phyloP scores from a whole-genome alignment of 2,329 filamentous ascomycete species.

The Pseudofabraea citricarpa region DNA sequence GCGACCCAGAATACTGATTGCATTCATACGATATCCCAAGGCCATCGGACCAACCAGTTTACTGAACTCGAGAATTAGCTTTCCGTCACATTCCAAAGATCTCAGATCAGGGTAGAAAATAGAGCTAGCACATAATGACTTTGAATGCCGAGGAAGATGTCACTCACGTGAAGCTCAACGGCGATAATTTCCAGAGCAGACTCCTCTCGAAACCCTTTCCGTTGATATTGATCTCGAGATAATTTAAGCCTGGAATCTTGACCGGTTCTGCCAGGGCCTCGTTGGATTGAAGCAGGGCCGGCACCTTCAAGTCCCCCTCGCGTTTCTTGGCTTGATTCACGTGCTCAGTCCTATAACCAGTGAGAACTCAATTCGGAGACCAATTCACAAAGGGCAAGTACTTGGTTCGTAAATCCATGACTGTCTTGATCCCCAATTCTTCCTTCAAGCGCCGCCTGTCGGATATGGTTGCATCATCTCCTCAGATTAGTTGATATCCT shows the following conservation, averaged over 20 bases:
- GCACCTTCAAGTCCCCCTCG: conserved; percentile 38
- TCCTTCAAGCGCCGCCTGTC: conserved; percentile 58
- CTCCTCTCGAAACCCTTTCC: conserved; percentile 63
- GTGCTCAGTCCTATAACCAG: conserved; percentile 61
- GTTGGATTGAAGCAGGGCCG: conserved; percentile 43
- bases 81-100: too few species aligned
- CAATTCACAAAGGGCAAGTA: conserved; percentile 30
- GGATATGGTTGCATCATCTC: conserved; percentile 64
- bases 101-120: too few species aligned
- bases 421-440: conserved; percentile 60
- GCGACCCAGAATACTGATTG: conserved; percentile 63
- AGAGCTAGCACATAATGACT: conserved; percentile 1
- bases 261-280: conserved; percentile 47
- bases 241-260: conserved; percentile 58
- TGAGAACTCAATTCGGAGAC: not conserved
- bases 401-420: conserved; percentile 78
- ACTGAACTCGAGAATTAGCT: too few species aligned
- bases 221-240: conserved; percentile 68
- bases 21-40: conserved; percentile 62
- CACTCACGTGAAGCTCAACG: conserved; percentile 57
- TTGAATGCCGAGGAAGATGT: not conserved
- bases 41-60: conserved; percentile 60
- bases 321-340: conserved; percentile 62
- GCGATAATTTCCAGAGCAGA: conserved; percentile 63
- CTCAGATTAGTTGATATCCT: conserved; percentile 15